Percentiles rank a stretch among this genome's conserved stretches.
phyloP scores from a whole-genome alignment of 148 eudicot species.

The Rhododendron ovatum region DNA sequence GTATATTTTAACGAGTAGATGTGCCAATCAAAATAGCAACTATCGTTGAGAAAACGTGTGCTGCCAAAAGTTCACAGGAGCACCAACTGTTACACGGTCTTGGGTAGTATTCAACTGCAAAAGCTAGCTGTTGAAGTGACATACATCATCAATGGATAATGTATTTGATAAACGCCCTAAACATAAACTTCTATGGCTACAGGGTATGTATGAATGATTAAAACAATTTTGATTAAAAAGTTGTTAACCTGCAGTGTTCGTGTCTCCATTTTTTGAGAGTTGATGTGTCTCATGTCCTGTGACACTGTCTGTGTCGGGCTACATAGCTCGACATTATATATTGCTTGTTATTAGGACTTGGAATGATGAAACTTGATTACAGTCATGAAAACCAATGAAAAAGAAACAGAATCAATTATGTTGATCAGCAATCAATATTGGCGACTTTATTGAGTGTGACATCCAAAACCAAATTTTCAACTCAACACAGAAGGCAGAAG shows the following conservation, averaged over 20 bases:
- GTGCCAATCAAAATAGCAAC: neutral
- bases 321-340: neutral
- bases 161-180: neutral
- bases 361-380: neutral
- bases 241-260: too few relatives aligned
- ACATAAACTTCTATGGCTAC: too few relatives aligned
- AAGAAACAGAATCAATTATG: neutral
- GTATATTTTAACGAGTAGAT: neutral
- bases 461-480: neutral
- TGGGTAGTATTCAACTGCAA: too few relatives aligned
- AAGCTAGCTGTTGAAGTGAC: neutral
- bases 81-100: neutral
- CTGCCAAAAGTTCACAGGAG: neutral
- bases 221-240: too few relatives aligned
- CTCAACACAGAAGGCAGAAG: neutral
- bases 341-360: neutral
- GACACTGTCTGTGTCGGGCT: neutral
- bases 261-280: too few relatives aligned
- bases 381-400: neutral
- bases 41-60: neutral
- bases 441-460: neutral
- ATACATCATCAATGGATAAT: neutral
- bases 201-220: too few relatives aligned
- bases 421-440: neutral
- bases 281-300: neutral